phyloP scores from a whole-genome alignment of 768 basidiomycete species.

The Hydnomerulius pinastri region DNA sequence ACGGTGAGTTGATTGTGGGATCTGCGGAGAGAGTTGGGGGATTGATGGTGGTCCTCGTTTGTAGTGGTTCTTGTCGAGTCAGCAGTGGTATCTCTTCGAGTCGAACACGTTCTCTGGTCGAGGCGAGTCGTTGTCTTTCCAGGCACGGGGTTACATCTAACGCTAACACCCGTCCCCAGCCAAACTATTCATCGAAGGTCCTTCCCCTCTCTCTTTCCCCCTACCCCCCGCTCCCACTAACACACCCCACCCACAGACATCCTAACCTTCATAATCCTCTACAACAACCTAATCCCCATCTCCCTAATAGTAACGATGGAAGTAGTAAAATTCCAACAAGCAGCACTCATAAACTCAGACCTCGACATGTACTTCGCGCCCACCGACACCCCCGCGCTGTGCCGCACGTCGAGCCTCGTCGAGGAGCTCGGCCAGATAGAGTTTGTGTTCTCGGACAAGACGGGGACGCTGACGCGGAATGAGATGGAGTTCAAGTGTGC shows the following conservation, averaged over 20 bases:
- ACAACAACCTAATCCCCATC: slow-evolving; percentile 99
- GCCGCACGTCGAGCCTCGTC: slow-evolving; percentile 96
- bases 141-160: neutral
- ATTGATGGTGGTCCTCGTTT: no score
- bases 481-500: slow-evolving; percentile 98
- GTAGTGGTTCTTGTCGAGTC: slow-evolving; percentile 82
- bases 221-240: slow-evolving; percentile 1
- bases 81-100: slow-evolving; percentile 90
- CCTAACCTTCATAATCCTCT: slow-evolving; percentile 96
- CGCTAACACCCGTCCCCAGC: slow-evolving; percentile 41
- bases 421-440: slow-evolving; percentile 99
- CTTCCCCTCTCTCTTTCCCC: slow-evolving; percentile 3
- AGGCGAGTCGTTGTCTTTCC: slow-evolving; percentile 45
- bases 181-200: slow-evolving; percentile 84
- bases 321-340: slow-evolving; percentile 98
- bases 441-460: slow-evolving; percentile 95
- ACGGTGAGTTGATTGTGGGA: slow-evolving; percentile 44
- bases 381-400: slow-evolving; percentile 95
- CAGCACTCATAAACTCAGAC: slow-evolving; percentile 95
- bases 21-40: neutral
- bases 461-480: slow-evolving; percentile 93
- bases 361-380: slow-evolving; percentile 97
- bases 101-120: slow-evolving; percentile 57
- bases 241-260: slow-evolving; percentile 61
- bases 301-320: slow-evolving; percentile 99